Evolutionary conservation across 768 basidiomycete genomes (phyloP).

Genomic region (Lentinus tigrinus): DNA sequence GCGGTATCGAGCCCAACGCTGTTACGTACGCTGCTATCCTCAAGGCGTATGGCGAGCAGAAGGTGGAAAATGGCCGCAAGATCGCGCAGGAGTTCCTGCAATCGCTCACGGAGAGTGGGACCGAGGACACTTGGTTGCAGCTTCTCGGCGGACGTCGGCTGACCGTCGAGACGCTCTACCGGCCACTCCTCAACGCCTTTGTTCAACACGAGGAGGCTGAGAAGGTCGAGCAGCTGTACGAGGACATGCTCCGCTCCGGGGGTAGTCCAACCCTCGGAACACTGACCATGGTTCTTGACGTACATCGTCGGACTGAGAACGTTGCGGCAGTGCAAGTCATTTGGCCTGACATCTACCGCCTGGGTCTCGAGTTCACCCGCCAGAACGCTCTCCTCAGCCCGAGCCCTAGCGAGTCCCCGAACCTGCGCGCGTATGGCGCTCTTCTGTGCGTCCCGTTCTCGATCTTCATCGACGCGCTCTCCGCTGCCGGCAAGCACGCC

Average conservation of each 20-base stretch:
- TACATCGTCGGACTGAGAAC: slow-evolving; percentile 61
- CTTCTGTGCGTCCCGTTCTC: slow-evolving; percentile 78
- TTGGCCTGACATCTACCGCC: slow-evolving; percentile 68
- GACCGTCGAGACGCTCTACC: slow-evolving; percentile 55
- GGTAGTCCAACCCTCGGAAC: slow-evolving; percentile 58
- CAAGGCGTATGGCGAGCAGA: slow-evolving; percentile 53
- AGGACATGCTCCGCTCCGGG: slow-evolving; percentile 51
- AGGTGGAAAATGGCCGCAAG: slow-evolving; percentile 46
- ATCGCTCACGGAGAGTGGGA: slow-evolving; percentile 37
- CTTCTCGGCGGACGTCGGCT: slow-evolving; percentile 38
- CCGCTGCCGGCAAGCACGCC: slow-evolving; percentile 56
- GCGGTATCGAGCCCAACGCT: slow-evolving; percentile 65
- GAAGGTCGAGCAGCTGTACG: slow-evolving; percentile 57
- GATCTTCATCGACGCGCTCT: slow-evolving; percentile 76
- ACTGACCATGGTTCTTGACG: slow-evolving; percentile 67
- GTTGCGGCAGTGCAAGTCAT: slow-evolving; percentile 52
- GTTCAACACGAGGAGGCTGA: slow-evolving; percentile 41
- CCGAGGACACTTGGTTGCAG: slow-evolving; percentile 36
- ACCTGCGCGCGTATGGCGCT: slow-evolving; percentile 40
- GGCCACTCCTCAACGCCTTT: slow-evolving; percentile 59
- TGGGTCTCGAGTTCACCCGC: slow-evolving; percentile 47
- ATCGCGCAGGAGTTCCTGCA: slow-evolving; percentile 68
- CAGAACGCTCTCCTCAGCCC: slow-evolving; percentile 33
- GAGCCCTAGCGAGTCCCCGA: slow-evolving; percentile 3
- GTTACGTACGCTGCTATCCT: slow-evolving; percentile 71